Evolutionary conservation across 768 basidiomycete genomes (phyloP).

Genomic region (Rhodotorula taiwanensis): DNA sequence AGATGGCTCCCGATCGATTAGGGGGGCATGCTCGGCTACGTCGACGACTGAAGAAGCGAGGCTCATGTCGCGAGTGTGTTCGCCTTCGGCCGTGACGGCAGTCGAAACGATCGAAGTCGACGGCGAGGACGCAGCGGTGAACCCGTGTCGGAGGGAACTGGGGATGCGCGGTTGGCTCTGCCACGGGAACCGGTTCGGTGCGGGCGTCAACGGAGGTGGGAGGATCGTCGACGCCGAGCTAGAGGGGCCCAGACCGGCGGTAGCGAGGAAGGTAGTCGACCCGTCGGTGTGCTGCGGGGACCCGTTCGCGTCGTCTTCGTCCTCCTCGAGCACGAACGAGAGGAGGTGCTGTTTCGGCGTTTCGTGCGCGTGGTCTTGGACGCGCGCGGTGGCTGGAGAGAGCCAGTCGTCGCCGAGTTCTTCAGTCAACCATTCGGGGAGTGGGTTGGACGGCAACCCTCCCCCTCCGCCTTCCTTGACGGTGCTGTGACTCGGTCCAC

Average conservation of each 20-base stretch:
- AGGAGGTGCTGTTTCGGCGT: background rate
- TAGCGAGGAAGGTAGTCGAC: background rate
- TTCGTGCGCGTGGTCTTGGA: background rate
- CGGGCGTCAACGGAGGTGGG: background rate
- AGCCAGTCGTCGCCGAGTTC: conserved; percentile 17
- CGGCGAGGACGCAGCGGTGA: conserved; percentile 8
- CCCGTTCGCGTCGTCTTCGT: background rate
- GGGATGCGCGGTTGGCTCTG: conserved; percentile 28
- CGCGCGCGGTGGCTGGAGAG: background rate
- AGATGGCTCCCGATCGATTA: too few relatives aligned
- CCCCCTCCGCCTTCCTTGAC: background rate
- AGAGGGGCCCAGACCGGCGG: background rate
- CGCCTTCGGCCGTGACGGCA: background rate
- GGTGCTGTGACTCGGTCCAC: background rate
- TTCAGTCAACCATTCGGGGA: conserved; percentile 10
- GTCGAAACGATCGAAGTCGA: background rate
- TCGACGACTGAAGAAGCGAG: background rate
- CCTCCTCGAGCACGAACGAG: background rate
- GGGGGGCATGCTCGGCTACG: background rate
- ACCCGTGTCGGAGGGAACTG: conserved; percentile 39
- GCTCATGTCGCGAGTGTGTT: background rate
- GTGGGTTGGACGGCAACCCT: background rate
- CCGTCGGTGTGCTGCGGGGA: background rate
- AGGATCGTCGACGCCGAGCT: background rate
- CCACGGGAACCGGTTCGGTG: background rate